Base-by-base conservation (phyloP, 2,329 filamentous ascomycete genomes). In the Botryotinia narcissicola region DNA sequence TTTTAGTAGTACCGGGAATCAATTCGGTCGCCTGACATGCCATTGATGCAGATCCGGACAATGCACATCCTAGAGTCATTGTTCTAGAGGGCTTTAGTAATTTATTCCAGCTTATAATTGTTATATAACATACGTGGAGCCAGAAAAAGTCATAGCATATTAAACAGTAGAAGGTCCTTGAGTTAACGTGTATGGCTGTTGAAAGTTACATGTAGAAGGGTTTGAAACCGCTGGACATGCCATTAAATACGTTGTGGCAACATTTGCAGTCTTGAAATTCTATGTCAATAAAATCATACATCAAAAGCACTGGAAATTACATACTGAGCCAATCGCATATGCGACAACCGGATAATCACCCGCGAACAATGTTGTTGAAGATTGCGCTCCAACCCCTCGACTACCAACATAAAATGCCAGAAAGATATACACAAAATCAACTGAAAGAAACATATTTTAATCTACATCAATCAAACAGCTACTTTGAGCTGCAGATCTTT, bases 101-200 rank as follows among this genome's bases (percentile, higher is more conserved):
- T 32, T 29, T 1, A 37, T 37, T 25, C 18, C 2, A 40, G 18
- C 6, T 29, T 29, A 16, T 16, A 1, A 20, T 25, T 3, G 5
- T 8, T 4, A 32, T 16, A 51, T 6, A 20, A 57, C 51, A 42
- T 74, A 74, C 73, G 37, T 63, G n/a, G 51, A 40, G 32, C 37
- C 59, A 35, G 75, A 67, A 22, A 74, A 70, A 29, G 71, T 71
- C 59, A 77, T 73, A 8, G 72, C 73, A 37, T 75, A 75, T 54
- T 72, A 64, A 22, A 75, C 54, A 3, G 75, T 78, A 9, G 42
- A 54, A 12, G 74, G 74, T 5, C 75, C 75, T 60, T 78, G 71
- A n/a, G 73, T 74, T 59, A 78, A n/a, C 4, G 74, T 76, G 25
- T 75, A 76, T 37, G 75, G 76, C 32, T 76, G 75, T 29, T 70